Evolutionary conservation across 2,329 filamentous ascomycete genomes (phyloP).

Genomic region (Venturia pyrina): DNA sequence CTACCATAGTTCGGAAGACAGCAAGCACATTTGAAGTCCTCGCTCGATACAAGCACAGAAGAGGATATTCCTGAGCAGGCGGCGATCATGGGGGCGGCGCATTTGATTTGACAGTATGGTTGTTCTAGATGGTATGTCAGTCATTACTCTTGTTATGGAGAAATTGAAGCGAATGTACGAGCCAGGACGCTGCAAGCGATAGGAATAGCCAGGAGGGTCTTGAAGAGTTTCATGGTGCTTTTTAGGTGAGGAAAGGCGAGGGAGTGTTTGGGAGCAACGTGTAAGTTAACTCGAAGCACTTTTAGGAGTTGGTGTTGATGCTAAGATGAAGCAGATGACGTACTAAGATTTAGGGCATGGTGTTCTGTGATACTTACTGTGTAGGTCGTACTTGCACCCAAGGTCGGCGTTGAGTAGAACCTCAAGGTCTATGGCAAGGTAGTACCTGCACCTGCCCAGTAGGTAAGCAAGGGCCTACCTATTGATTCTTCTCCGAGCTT

Average conservation of each 20-base stretch:
- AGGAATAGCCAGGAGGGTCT: neutral
- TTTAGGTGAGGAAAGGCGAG: neutral
- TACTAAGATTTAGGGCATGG: neutral
- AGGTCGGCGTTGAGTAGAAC: neutral
- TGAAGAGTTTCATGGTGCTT: neutral
- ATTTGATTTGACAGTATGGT: neutral
- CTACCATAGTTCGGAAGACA: neutral
- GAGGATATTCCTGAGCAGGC: neutral
- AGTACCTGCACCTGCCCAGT: neutral
- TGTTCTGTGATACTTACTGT: neutral
- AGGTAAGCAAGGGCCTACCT: neutral
- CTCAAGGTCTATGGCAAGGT: neutral
- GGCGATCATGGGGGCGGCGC: neutral
- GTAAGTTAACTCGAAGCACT: too few relatives aligned
- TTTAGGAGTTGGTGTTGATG: neutral
- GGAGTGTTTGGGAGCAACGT: neutral
- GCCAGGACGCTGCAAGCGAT: neutral
- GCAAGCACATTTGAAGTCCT: neutral
- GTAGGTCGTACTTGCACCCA: neutral
- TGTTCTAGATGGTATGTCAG: neutral
- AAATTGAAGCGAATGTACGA: neutral
- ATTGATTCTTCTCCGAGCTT: too few relatives aligned
- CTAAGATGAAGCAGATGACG: neutral
- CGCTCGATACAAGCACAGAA: neutral
- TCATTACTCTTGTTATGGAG: neutral